Conservation (phyloP, 2,329 filamentous ascomycete genomes). For the Cordyceps cicadae region DNA sequence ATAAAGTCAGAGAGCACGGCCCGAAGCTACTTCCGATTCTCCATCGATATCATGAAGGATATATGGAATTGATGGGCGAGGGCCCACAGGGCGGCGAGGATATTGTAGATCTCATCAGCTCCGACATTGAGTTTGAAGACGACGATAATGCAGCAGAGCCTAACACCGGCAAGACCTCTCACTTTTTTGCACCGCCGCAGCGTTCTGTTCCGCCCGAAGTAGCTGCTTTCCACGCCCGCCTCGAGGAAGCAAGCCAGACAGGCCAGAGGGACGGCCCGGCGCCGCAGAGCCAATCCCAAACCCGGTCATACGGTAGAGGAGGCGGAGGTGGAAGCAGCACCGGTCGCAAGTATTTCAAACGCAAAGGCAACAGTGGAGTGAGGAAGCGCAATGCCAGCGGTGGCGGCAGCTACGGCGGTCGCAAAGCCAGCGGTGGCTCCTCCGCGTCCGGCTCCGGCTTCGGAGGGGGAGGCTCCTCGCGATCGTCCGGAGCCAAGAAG, state of each 20-base stretch:
- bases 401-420: constrained; percentile 23
- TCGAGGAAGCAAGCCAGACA: constrained; percentile 23
- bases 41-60: constrained; percentile 36
- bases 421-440: constrained; percentile 20
- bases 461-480: not conserved
- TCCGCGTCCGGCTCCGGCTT: constrained; percentile 10
- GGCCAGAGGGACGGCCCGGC: constrained; percentile 16
- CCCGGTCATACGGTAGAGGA: constrained; percentile 20
- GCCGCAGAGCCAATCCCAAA: constrained; percentile 17
- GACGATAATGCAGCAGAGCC: constrained; percentile 29
- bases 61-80: constrained; percentile 42
- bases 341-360: constrained; percentile 19
- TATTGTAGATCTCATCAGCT: constrained; percentile 49
- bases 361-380: constrained; percentile 19
- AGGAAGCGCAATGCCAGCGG: constrained; percentile 14
- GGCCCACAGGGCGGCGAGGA: constrained; percentile 23
- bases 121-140: constrained; percentile 30
- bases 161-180: constrained; percentile 28
- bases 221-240: constrained; percentile 26
- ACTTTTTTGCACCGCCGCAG: constrained; percentile 33
- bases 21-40: constrained; percentile 53
- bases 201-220: constrained; percentile 21
- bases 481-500: constrained; percentile 17
- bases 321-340: constrained; percentile 12
- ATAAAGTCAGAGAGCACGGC: constrained; percentile 56